Base-by-base conservation (phyloP, 495 filamentous ascomycete genomes). In the Trichodelitschia bisporula region DNA sequence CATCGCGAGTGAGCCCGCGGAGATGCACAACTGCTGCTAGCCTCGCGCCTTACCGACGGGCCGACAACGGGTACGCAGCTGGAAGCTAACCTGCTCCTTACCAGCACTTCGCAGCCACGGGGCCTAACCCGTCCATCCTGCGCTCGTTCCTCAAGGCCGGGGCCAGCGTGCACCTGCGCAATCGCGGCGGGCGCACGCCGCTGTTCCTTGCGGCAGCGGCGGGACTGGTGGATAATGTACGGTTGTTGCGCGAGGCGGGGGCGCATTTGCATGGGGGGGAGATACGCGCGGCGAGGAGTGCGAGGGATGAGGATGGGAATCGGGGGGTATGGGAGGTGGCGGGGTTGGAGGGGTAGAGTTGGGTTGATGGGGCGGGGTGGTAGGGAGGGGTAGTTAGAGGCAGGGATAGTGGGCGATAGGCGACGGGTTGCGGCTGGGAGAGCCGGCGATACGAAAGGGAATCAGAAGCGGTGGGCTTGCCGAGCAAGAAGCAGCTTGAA, bases 161-260 rank as follows among this genome's bases (percentile, higher is more conserved):
- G 2, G 84, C 77, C 1, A 80, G 74, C 20, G 84, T 93, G 10
- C 83, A 92, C 48, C 50, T 77, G 14, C 66, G 84, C 25, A 92
- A 92, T 48, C 59, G 66, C 13, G 67, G 65, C 15, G 70, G 77
- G 33, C 72, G 76, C 42, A 91, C 82, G 28, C 79, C 84, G 20
- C 55, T 90, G 29, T 83, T 72, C 47, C 54, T 84, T 18, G 77
- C 79, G 4, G 65, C 69, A 38, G 62, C 66, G 29, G 61, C 66
- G 11, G 64, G 67, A 19, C 49, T 66, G 26, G 49, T 50, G 1
- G 69, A 69, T 32, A 63, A 74, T 42, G 71, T 75, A 3, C 37
- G 50, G 23, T 47, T 90, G 38, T 50, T 93, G 19, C 60, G 56
- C 27, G 62, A 69, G 42, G 67, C 68, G 1, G 77, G 77, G 0